Evolutionary conservation across 2,329 filamentous ascomycete genomes (phyloP), one percentile per base, ranked within the genome.

Genomic region (Colletotrichum musicola): DNA sequence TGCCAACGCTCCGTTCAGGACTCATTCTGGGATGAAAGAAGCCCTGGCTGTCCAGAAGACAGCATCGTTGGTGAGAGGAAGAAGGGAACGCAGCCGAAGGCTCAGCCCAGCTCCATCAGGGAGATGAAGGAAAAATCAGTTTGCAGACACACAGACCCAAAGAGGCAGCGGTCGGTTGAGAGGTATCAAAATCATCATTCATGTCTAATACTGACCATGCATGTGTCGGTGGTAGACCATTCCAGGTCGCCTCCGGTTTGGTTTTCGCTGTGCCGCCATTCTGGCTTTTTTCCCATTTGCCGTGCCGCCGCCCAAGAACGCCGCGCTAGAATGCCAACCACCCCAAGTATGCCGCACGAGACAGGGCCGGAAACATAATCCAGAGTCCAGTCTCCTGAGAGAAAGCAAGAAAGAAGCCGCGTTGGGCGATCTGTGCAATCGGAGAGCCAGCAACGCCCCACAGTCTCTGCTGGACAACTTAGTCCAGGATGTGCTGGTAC

Each of bases 1-100:
- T 94, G 78, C 92, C 91, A 93, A 92, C 90, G 91, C 89, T 93
- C 91, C 92, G 91, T 93, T 93, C 91, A 91, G 90, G 85, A 85
- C 87, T 84, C 82, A 86, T 88, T 87, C 88, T 91, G 85, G 83
- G 86, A 77, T 86, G 84, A 89, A 88, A 85, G 82, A 82, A 87
- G 89, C 84, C 86, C 91, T 87, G 91, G 91, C 91, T 87, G 85
- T 86, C 91, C 88, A 87, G 86, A 82, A 85, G 89, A 89, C 86
- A 90, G 90, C 91, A 92, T 89, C 91, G 88, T 84, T 92, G 71
- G 70, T 35, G 30, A 35, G 6, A 30, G 38, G 30, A 27, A 63
- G 6, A 38, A 61, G 27, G 40, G 14, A 35, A 10, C 7, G n/a
- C 10, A 55, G 4, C 12, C 14, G 12, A 20, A 56, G 25, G 20